Percentiles rank a stretch among this genome's conserved stretches.
These are phyloP conservation scores for Sphaceloma murrayae DNA, from an alignment of 2,329 filamentous ascomycete species.

Conservation along the genomic window DNA sequence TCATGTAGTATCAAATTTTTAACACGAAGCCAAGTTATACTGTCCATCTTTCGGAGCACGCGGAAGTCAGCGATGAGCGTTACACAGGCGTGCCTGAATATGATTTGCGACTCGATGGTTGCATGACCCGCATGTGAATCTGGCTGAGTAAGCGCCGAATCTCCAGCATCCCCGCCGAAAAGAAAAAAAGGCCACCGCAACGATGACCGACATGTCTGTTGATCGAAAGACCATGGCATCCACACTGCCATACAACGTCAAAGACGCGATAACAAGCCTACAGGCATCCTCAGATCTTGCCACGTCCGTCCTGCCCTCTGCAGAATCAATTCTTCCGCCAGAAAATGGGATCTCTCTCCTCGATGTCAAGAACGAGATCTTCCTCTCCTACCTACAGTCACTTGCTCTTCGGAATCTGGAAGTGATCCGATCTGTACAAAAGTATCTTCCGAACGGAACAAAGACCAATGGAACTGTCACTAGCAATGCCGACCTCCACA, in stretches of 20 bases:
- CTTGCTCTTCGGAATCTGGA: conserved; percentile 60
- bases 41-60: too few relatives aligned
- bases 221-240: not conserved
- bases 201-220: not conserved
- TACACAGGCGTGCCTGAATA: too few relatives aligned
- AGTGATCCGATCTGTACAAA: conserved; percentile 31
- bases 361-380: conserved; percentile 93
- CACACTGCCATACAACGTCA: conserved; percentile 31
- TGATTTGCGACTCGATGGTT: too few relatives aligned
- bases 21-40: too few relatives aligned
- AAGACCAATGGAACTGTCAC: conserved; percentile 20
- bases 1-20: too few relatives aligned
- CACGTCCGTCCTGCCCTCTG: conserved; percentile 40
- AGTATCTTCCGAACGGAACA: conserved; percentile 29
- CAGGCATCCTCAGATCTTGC: conserved; percentile 58
- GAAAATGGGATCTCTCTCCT: conserved; percentile 86
- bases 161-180: not conserved
- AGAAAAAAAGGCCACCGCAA: not conserved
- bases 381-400: conserved; percentile 91
- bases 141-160: too few relatives aligned
- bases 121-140: too few relatives aligned
- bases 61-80: too few relatives aligned
- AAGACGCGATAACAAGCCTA: conserved; percentile 35
- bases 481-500: conserved; percentile 38
- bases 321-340: conserved; percentile 58